Base-by-base conservation (phyloP, 2,329 filamentous ascomycete species). In the Thermoascus crustaceus region DNA sequence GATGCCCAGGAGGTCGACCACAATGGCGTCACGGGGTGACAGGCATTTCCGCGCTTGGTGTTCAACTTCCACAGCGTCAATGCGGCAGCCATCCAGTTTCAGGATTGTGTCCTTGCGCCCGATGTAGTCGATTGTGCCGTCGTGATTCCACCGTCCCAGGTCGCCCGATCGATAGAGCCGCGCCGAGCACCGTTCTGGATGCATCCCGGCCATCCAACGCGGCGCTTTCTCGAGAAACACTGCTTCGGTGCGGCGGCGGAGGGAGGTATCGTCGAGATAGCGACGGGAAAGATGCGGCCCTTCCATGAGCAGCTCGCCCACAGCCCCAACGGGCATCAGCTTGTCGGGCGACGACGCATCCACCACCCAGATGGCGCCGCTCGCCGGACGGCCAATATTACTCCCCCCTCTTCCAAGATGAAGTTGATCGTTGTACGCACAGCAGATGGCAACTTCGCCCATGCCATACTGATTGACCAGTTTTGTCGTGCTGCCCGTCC, bases 271-370 rank as follows among this genome's bases (percentile, higher is more conserved):
- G 18, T 54, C 49, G 5, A 54, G 40, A 27, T 54, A 54, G 1
- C 50, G 49, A 4, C 45, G 43, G 7, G 51, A 42, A 5, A 54
- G 35, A 22, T 53, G 49, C 0, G 52, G 48, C 1, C 53, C 53
- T 37, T 56, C 52, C 6, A 56, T 44, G 3, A 56, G 27, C 4
- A 57, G 39, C 32, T 57, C 54, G 2, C 54, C 54, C 0, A 55
- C 39, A 2, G 50, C 52, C 6, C 53, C 54, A 10, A 54, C 35
- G 1, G 54, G 54, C 19, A 49, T 38, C 1, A 50, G 38, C 7
- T 35, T 44, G 16, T 47, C 38, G 0, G 46, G 34, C 7, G 43
- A 30, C 8, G 38, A 38, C 2, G 53, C 44, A 20, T 51, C 47
- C 3, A 48, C 40, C n/a, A 57, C 48, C 53, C 53, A 56, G 17